Percentiles rank a stretch among this genome's conserved stretches.
phyloP scores from a whole-genome alignment of 192 early-diverging fungal species.

The Backusella mclennaniae region DNA sequence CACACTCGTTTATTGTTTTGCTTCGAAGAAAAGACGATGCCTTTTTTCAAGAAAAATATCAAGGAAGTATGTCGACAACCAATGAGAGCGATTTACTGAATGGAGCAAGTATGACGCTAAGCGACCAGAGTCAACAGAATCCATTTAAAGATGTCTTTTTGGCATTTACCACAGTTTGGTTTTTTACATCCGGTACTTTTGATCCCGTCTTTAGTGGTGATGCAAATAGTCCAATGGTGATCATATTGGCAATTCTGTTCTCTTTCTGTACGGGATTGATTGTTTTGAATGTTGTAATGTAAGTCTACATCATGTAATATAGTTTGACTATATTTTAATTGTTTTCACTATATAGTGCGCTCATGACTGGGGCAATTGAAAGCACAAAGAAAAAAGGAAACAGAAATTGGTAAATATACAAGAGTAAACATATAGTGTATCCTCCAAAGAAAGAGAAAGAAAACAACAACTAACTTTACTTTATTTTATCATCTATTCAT shows the following conservation, averaged over 20 bases:
- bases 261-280: constrained; percentile 6
- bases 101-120: background rate
- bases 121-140: background rate
- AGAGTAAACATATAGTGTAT: no score
- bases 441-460: background rate
- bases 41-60: background rate
- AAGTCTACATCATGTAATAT: background rate
- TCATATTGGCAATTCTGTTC: background rate
- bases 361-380: background rate
- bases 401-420: background rate
- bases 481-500: background rate
- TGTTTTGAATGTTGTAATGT: background rate
- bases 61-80: background rate
- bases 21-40: background rate
- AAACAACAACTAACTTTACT: background rate
- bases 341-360: background rate
- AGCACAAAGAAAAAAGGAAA: background rate
- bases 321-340: background rate
- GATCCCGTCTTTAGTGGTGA: background rate
- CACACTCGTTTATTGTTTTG: constrained; percentile 12
- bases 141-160: background rate
- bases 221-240: background rate
- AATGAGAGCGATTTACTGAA: background rate
- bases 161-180: background rate
- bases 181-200: constrained; percentile 4